Percentiles rank a stretch among this genome's conserved stretches.
These are phyloP conservation scores for Dryas alaskensis DNA, from an alignment of 306 rosid genomes.

Conservation along the genomic window DNA sequence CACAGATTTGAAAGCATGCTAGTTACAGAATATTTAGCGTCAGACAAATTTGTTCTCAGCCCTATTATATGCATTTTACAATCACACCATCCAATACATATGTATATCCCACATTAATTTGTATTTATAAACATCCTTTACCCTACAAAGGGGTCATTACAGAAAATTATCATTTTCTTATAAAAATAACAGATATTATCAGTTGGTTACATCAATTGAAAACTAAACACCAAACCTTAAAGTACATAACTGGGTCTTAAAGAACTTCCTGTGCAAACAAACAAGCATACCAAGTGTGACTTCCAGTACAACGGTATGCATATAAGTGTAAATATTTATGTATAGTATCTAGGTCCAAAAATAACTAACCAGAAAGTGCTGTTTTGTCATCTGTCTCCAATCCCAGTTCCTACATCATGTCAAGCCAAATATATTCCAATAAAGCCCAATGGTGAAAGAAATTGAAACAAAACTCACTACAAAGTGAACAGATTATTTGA, in stretches of 20 bases:
- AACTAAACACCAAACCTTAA: too few species aligned
- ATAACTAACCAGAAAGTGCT: slow-evolving; percentile 84
- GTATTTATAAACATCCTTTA: background rate
- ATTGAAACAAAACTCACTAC: background rate
- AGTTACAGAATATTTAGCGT: background rate
- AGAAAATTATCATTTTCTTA: background rate
- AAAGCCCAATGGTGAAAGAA: slow-evolving; percentile 18
- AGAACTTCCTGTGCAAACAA: too few species aligned
- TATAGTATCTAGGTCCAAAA: background rate
- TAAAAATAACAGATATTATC: background rate
- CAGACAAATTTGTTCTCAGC: background rate
- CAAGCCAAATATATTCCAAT: slow-evolving; percentile 18
- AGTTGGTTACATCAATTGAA: background rate
- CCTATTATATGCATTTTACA: background rate
- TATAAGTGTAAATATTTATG: background rate
- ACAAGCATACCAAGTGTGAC: background rate
- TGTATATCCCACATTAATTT: background rate
- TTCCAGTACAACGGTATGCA: background rate
- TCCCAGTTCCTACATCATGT: slow-evolving; percentile 75
- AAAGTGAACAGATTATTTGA: background rate
- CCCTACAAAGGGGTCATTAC: background rate
- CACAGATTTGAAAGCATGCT: background rate
- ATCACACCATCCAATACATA: background rate
- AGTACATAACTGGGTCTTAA: too few species aligned
- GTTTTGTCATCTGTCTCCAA: slow-evolving; percentile 99